A percentile compares a stretch with the other conserved stretches of the same genome.
Evolutionary conservation across 345 rosid genomes (phyloP).

Genomic region (Conringia planisiliqua): DNA sequence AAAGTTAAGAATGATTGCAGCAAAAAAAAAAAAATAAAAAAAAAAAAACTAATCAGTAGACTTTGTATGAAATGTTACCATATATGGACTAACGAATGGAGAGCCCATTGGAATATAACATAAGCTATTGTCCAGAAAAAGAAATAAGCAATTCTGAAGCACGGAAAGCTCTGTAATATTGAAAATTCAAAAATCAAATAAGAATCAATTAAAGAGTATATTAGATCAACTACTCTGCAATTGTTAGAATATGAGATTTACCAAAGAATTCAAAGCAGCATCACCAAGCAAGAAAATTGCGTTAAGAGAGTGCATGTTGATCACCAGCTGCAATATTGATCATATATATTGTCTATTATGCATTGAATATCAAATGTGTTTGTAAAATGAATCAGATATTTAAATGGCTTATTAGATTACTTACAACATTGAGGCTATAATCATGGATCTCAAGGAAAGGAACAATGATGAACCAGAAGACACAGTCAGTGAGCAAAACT

Average conservation of each 20-base stretch:
- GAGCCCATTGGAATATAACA: constrained; percentile 79
- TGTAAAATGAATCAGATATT: background rate
- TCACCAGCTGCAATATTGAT: constrained; percentile 51
- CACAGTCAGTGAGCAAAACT: constrained; percentile 88
- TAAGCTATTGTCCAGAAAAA: constrained; percentile 77
- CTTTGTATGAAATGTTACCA: constrained; percentile 44
- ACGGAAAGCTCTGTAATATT: constrained; percentile 72
- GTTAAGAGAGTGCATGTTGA: constrained; percentile 83
- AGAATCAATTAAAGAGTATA: background rate
- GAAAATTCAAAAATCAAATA: background rate
- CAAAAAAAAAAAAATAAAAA: background rate
- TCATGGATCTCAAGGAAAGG: constrained; percentile 84
- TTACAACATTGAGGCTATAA: constrained; percentile 67
- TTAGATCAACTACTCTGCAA: background rate
- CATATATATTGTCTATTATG: background rate
- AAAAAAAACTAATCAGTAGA: background rate
- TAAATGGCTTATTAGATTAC: constrained; percentile 15
- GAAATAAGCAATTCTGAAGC: constrained; percentile 88
- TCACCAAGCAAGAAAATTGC: constrained; percentile 77
- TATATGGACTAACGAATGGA: constrained; percentile 63
- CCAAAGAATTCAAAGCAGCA: constrained; percentile 78
- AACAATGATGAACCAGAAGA: constrained; percentile 89
- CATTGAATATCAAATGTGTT: background rate
- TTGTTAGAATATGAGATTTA: constrained; percentile 24
- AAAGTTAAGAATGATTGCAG: constrained; percentile 1